A percentile compares a stretch with the other conserved stretches of the same genome.
phyloP scores from a whole-genome alignment of 352 stramenopile genomes.

The Globisporangium apiculatum region DNA sequence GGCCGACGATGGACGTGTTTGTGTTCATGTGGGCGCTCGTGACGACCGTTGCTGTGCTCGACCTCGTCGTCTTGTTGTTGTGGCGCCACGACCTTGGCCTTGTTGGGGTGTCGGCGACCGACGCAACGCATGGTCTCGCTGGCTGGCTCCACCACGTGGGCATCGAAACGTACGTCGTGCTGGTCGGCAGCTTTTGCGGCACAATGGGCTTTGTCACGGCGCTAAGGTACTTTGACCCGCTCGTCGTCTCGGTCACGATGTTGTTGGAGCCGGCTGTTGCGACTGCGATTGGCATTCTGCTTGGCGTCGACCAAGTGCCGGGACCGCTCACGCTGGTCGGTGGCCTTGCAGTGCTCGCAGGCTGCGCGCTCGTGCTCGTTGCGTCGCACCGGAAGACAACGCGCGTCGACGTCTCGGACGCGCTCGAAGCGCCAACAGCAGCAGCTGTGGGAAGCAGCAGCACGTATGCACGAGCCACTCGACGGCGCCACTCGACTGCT shows the following conservation, averaged over 20 bases:
- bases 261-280: conserved; percentile 43
- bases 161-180: conserved; percentile 41
- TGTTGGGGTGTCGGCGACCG: conserved; percentile 3
- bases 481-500: conserved; percentile 9
- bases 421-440: conserved; percentile 12
- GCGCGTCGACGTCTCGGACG: conserved; percentile 32
- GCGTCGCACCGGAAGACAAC: conserved; percentile 26
- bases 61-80: conserved; percentile 24
- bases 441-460: not conserved
- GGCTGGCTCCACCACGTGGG: conserved; percentile 43
- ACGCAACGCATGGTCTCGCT: conserved; percentile 19
- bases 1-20: conserved; percentile 24
- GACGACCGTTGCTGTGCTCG: conserved; percentile 20
- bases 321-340: conserved; percentile 35
- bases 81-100: conserved; percentile 8
- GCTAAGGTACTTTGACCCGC: conserved; percentile 52
- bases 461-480: not conserved
- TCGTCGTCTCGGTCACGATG: conserved; percentile 54
- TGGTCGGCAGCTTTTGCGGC: conserved; percentile 32
- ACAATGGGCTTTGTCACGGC: conserved; percentile 55
- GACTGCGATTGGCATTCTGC: conserved; percentile 31
- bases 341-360: conserved; percentile 23
- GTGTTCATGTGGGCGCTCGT: conserved; percentile 39
- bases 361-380: conserved; percentile 36
- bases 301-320: conserved; percentile 31